Conservation (phyloP, 1,284 basidiomycete genomes). For the Grifola frondosa region DNA sequence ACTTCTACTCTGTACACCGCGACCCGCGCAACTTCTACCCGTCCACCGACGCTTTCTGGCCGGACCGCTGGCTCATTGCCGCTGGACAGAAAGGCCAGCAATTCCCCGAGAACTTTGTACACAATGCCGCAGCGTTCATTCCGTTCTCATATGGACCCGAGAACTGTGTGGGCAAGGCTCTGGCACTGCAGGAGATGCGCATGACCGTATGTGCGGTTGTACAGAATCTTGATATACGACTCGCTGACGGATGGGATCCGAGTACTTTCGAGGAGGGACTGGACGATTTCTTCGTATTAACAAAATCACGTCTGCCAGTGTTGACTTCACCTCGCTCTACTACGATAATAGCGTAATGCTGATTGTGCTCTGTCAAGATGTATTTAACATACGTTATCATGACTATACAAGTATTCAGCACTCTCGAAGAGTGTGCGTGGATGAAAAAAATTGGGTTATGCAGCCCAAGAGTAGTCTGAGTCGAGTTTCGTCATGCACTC, state of each 20-base stretch:
- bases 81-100: no score
- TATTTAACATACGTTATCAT: no score
- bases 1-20: slow-evolving; percentile 25
- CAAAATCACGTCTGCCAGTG: slow-evolving; percentile 4
- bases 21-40: slow-evolving; percentile 31
- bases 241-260: slow-evolving; percentile 12
- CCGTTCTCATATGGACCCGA: slow-evolving; percentile 25
- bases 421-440: no score
- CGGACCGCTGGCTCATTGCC: slow-evolving; percentile 30
- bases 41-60: slow-evolving; percentile 25
- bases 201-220: slow-evolving; percentile 18
- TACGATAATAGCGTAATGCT: no score
- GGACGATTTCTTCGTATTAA: slow-evolving; percentile 12
- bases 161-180: slow-evolving; percentile 25
- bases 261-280: slow-evolving; percentile 10
- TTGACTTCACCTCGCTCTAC: no score
- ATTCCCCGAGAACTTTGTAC: no score
- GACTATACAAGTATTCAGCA: no score
- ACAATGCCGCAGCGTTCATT: slow-evolving; percentile 20
- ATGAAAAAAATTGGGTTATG: no score
- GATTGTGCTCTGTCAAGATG: no score
- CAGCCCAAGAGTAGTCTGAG: no score
- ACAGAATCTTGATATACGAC: slow-evolving; percentile 18
- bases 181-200: slow-evolving; percentile 25
- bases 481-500: no score